Evolutionary conservation across 129 eudicot genomes (phyloP), one percentile per base, ranked within the genome.

Genomic region (Ambrosia trifida): DNA sequence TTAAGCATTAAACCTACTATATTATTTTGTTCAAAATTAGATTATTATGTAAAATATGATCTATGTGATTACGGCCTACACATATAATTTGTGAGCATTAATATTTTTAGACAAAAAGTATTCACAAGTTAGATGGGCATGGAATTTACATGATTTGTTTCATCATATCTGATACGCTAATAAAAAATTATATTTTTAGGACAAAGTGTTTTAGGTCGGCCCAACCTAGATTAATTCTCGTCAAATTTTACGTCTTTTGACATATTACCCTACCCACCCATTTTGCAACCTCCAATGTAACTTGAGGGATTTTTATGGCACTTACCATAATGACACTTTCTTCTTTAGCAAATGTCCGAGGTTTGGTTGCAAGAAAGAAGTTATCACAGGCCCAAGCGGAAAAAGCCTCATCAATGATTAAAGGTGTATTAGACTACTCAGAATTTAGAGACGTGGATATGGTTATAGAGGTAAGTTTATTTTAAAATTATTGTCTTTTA

Each of bases 371-470:
- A 16, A 84, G 99, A 33, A 91, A 91, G 60, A 94, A 79, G 78
- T 79, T 94, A 70, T 35, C 85, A 54, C 81, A 47, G 49, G 86
- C 87, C 58, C 83, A 84, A 80, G 99, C 93, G 18, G 89, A 84
- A 61, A 94, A 94, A 62, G 93, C 93, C 13, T 82, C 87, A 43
- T 83, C 82, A 4, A 57, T 87, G 88, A 75, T 94, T 44, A 94
- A 77, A 82, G 99, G 99, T 32, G 93, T 84, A 51, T 72, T 90
- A 75, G 97, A 90, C 74, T 94, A 94, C 82, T 78, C 96, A 53
- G 89, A 94, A 38, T 90, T 94, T 58, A 87, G 69, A 63, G 85
- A 94, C 47, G 96, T 79, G 38, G 99, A 94, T 81, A 82, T 94
- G 97, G 97, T 94, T 70, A 87, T 94, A 50, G 99, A 94, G 97